Evolutionary conservation across 192 early-diverging fungal species (phyloP), one percentile per base, ranked within the genome.

Genomic region (Backusella sp.): DNA sequence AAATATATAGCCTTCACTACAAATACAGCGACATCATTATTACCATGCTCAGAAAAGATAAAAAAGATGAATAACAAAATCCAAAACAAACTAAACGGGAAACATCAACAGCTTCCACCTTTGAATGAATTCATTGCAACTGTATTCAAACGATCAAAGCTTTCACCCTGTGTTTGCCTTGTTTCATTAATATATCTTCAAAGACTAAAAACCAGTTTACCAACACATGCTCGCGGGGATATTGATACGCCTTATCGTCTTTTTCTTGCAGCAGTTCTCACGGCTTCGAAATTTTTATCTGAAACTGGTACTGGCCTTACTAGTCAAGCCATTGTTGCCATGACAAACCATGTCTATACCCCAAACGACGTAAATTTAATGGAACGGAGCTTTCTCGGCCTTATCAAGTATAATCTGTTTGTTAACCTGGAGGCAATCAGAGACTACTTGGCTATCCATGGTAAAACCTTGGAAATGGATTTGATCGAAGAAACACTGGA

Each of bases 161-260:
- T 83, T 15, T 59, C 81, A 52, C 77, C 81, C 15, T 79, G 66
- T n/a, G 81, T 83, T 6, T 79, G 75, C 26, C 67, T 92, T 3
- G 88, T 92, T 7, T 88, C 90, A 0, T 80, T 92, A 37, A 88
- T 94, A 32, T 94, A 94, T 70, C 86, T 94, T n/a, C 87, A 91
- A 66, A 81, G 91, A 42, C 83, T 94, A 44, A 89, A 92, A 73
- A 85, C 77, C 26, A 81, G 83, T n/a, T 71, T 94, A 72, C 90
- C 90, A 3, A 74, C 76, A 59, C 83, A 85, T 46, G 92, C 92
- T 46, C 86, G 88, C 30, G 91, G 90, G 4, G 89, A 90, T 65
- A 81, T 85, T 12, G 92, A 92, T 75, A 92, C 92, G 14, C 92
- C 92, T 28, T 92, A 92, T 73, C 84, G 89, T 59, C 88, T 94